Base-by-base conservation (phyloP, 2,329 filamentous ascomycete genomes). In the Talaromyces sp. region DNA sequence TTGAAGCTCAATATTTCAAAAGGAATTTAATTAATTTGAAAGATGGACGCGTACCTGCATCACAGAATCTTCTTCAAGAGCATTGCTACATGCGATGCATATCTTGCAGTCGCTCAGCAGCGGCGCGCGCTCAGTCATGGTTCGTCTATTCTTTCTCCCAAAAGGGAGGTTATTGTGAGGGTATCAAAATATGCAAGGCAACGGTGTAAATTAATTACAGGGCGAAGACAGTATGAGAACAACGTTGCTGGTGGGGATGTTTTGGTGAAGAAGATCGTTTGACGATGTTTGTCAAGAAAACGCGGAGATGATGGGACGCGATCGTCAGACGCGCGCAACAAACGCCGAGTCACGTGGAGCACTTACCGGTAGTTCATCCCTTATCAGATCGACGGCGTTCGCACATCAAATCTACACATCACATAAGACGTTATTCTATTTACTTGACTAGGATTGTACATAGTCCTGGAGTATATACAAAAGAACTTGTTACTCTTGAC, bases 31-130 rank as follows among this genome's bases (percentile, higher is more conserved):
- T n/a, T 33, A 0, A 13, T 43, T 3, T 8, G 13, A 4, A 10
- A 27, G 6, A 13, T 45, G 24, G 1, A 24, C 11, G 31, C 56
- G 10, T 72, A 82, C 81, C 74, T 81, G 73, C 50, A 77, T 73
- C 14, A 78, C 79, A 19, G 73, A 66, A 50, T 79, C 76, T n/a
- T 73, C 68, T 19, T 72, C 67, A 3, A 83, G 72, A n/a, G 73
- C 70, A 16, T 76, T 76, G 8, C 78, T 80, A 68, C 75, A 76
- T 54, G 83, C 73, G 48, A 83, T 79, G 66, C 79, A 81, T 67
- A 83, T 75, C 59, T 75, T 76, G 70, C 80, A 80, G 67, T 82
- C 78, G 16, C 75, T 74, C 66, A 83, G 83, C 62, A 82, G 74
- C 63, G 72, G 74, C 37, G 70, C 65, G 39, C 41, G 66, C 41